Conservation (phyloP, 495 filamentous ascomycete species). For the Tuber melanosporum region DNA sequence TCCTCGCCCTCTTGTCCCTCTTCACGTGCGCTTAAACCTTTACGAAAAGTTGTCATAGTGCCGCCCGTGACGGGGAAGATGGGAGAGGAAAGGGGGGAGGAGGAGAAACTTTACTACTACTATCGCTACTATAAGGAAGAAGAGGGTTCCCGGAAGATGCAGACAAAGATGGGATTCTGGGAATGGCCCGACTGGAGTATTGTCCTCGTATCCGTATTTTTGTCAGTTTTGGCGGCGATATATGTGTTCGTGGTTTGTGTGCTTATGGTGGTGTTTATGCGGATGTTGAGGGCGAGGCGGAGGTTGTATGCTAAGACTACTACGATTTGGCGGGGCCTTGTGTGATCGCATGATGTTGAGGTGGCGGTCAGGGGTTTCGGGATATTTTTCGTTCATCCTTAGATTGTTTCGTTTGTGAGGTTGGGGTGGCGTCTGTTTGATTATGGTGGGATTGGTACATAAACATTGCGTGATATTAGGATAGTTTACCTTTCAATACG, state of each 20-base stretch:
- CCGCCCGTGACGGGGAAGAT: background rate
- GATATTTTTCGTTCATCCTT: background rate
- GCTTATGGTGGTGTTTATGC: background rate
- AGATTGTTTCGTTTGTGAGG: background rate
- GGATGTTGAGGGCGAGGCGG: background rate
- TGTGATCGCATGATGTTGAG: background rate
- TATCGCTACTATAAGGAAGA: background rate
- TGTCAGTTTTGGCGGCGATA: background rate
- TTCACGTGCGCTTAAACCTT: background rate
- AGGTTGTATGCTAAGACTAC: background rate
- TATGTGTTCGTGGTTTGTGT: background rate
- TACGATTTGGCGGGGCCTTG: background rate
- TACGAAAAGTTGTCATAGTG: background rate
- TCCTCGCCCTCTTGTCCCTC: background rate
- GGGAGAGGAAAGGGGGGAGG: background rate
- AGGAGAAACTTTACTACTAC: background rate
- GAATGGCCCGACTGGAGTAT: background rate
- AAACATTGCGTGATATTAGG: background rate
- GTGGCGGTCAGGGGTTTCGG: background rate
- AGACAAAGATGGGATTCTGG: conserved; percentile 1
- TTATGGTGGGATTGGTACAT: background rate
- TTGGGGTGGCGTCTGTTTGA: background rate
- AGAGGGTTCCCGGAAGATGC: background rate
- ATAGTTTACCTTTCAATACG: background rate
- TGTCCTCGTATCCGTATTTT: background rate